These are phyloP conservation scores for barrel medic (Medicago truncatula) DNA, from an alignment of 306 rosid genomes.

Conservation along the genomic window MtrunA17r5.0-ANR NC_053042.1:8878501-8879000, in stretches of 20 bases:
- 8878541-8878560: slow-evolving; percentile 2
- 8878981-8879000: too few relatives aligned
- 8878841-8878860: slow-evolving; percentile 21
- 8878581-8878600: slow-evolving; percentile 26
- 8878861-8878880: slow-evolving; percentile 27
- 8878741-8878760: slow-evolving; percentile 94
- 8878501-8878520: neutral
- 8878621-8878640: slow-evolving; percentile 17
- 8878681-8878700: neutral
- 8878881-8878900: neutral
- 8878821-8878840: slow-evolving; percentile 8
- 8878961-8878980: neutral
- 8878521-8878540: slow-evolving; percentile 27
- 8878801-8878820: slow-evolving; percentile 30
- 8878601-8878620: slow-evolving; percentile 1
- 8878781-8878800: slow-evolving; percentile 73
- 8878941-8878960: slow-evolving; percentile 16
- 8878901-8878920: slow-evolving; percentile 2
- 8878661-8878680: neutral
- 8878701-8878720: slow-evolving; percentile 91
- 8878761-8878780: slow-evolving; percentile 88
- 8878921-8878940: neutral
- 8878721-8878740: slow-evolving; percentile 90
- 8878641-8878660: slow-evolving; percentile 15
- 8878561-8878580: slow-evolving; percentile 18